Evolutionary conservation across 345 rosid genomes (phyloP).

Genomic region (Mangifera indica): DNA sequence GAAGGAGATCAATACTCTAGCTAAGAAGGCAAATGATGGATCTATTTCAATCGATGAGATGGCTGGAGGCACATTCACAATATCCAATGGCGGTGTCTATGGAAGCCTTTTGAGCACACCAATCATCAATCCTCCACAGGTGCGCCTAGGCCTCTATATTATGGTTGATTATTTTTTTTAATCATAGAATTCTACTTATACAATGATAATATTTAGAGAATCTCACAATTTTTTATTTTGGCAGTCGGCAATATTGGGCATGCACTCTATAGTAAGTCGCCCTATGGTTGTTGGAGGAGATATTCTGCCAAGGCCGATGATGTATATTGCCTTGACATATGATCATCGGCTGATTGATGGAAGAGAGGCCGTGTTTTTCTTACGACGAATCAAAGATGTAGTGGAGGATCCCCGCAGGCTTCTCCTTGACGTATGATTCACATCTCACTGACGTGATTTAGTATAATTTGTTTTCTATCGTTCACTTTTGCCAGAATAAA

Average conservation of each 20-base stretch:
- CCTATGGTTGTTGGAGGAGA: conserved; percentile 80
- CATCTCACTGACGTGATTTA: neutral
- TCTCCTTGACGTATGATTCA: conserved; percentile 52
- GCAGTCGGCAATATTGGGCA: conserved; percentile 82
- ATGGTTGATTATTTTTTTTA: neutral
- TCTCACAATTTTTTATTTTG: neutral
- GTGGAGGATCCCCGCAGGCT: conserved; percentile 85
- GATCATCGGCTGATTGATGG: conserved; percentile 87
- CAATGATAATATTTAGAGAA: neutral
- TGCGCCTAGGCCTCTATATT: conserved; percentile 15
- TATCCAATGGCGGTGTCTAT: conserved; percentile 83
- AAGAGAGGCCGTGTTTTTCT: conserved; percentile 84
- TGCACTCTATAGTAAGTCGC: conserved; percentile 79
- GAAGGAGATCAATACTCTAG: conserved; percentile 84
- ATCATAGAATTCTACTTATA: neutral
- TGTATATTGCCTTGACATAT: conserved; percentile 79
- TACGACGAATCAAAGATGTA: conserved; percentile 77
- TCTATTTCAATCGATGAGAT: conserved; percentile 94
- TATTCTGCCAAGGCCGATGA: conserved; percentile 68
- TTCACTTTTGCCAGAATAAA: neutral
- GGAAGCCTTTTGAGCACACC: conserved; percentile 98
- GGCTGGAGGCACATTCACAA: conserved; percentile 97
- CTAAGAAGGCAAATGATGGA: conserved; percentile 89
- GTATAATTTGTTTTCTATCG: neutral
- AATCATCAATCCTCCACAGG: conserved; percentile 99